Evolutionary conservation across 2,329 filamentous ascomycete genomes (phyloP).

Genomic region (Akanthomyces lecanii): DNA sequence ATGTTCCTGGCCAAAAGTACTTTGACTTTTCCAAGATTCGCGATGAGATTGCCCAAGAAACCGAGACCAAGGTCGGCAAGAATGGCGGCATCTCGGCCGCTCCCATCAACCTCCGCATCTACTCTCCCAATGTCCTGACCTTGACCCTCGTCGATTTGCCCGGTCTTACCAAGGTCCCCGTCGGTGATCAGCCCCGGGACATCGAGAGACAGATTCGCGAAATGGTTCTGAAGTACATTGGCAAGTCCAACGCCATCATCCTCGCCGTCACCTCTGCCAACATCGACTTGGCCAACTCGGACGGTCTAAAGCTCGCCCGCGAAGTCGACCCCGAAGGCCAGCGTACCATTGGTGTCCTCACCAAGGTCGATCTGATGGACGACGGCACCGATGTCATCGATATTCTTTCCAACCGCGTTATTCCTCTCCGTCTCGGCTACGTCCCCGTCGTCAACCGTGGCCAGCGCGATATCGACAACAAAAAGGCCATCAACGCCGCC

Average conservation of each 20-base stretch:
- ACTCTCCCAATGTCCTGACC: slow-evolving; percentile 96
- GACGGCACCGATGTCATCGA: slow-evolving; percentile 97
- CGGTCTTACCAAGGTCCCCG: slow-evolving; percentile 92
- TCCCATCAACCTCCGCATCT: slow-evolving; percentile 96
- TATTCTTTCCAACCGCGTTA: slow-evolving; percentile 95
- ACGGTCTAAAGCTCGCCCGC: slow-evolving; percentile 90
- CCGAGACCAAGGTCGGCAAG: slow-evolving; percentile 89
- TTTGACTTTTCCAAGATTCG: slow-evolving; percentile 97
- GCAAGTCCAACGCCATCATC: slow-evolving; percentile 97
- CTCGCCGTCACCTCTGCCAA: slow-evolving; percentile 95
- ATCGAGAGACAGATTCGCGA: slow-evolving; percentile 96
- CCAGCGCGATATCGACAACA: slow-evolving; percentile 97
- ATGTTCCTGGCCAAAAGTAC: slow-evolving; percentile 96
- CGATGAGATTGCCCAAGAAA: slow-evolving; percentile 95
- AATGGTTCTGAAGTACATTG: slow-evolving; percentile 98
- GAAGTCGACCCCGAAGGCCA: slow-evolving; percentile 98
- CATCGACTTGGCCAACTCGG: slow-evolving; percentile 96
- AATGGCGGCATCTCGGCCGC: slow-evolving; percentile 96
- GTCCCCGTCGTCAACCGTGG: slow-evolving; percentile 97
- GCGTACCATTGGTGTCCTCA: slow-evolving; percentile 95
- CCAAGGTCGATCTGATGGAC: slow-evolving; percentile 99
- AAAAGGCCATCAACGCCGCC: slow-evolving; percentile 86
- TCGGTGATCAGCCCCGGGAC: slow-evolving; percentile 92
- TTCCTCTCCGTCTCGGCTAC: slow-evolving; percentile 89
- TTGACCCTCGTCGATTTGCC: slow-evolving; percentile 95